Base-by-base conservation (phyloP, 176 grass and related monocot genomes). In the Lolium rigidum region DNA sequence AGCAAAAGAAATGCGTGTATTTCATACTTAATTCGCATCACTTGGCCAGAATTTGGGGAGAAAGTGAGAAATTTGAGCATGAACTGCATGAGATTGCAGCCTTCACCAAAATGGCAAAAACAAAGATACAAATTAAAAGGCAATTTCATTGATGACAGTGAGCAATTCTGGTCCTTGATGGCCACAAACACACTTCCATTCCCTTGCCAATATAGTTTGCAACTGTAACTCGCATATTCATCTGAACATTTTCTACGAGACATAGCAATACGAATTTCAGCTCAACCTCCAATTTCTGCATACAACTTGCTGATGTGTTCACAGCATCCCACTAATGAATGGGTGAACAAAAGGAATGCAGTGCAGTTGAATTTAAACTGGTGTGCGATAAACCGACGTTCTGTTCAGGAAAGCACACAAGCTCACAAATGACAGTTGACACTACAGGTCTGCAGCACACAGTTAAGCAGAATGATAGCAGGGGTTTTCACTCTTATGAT, bases 381-480 rank as follows among this genome's bases (percentile, higher is more conserved):
- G 38, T 39, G 38, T 39, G 38, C 38, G 5, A 39, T 39, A 39
- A 39, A 39, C 16, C 22, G 9, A 10, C 67, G 1, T 37, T 81
- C 14, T 17, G 58, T 79, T 83, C 75, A 46, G 55, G 60, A 25
- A 28, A 74, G 52, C 83, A 85, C 50, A 39, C 7, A n/a, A n/a
- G 11, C 38, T 43, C 63, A 60, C 80, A 74, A 18, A 28, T 68
- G 78, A 80, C 60, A 90, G n/a, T 20, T 9, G 43, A 79, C 22
- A 78, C 15, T 54, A 68, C 48, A 76, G 25, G 37, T 31, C 68
- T 39, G 49, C n/a, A n/a, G n/a, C n/a, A n/a, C n/a, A n/a, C n/a
- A n/a, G n/a, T n/a, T n/a, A n/a, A n/a, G n/a, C n/a, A n/a, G n/a
- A n/a, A n/a, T n/a, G n/a, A n/a, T n/a, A n/a, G n/a, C n/a, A n/a